Base-by-base conservation (phyloP, 768 basidiomycete genomes). In the Suillus americanus region DNA sequence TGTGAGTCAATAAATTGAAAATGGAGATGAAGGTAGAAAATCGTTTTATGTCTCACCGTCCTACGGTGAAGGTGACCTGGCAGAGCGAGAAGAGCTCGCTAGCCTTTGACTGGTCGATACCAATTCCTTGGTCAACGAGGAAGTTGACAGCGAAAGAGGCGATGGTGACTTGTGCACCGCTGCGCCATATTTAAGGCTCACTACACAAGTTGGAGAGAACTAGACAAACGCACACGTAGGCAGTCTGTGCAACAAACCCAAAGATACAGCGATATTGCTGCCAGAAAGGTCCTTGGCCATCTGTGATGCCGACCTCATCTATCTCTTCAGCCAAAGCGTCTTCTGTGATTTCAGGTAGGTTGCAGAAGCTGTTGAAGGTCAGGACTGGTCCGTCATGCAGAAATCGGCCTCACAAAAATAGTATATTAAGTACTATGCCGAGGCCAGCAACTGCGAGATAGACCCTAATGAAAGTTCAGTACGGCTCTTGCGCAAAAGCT, bases 171-270 rank as follows among this genome's bases (percentile, higher is more conserved):
- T 89, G 87, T 5, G 88, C 86, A 35, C 87, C 88, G 28, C 85
- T 83, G 48, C 40, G n/a, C 13, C 33, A 28, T 30, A 3, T 72
- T 41, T 63, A 38, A 60, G 62, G 50, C 28, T 41, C 6, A 30
- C 40, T 28, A 20, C 12, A 59, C 40, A 41, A 12, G 56, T 9
- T 40, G 16, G 56, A 57, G 53, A 25, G 18, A 40, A 46, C 35
- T 7, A 30, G 14, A 50, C 18, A 5, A 35, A 76, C 86, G 60
- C 76, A 88, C 83, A 84, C 80, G 69, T 89, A 89, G 48, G 81
- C 77, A 50, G 86, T 91, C 73, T 92, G 91, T 23, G 89, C 89
- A 62, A 90, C 82, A 69, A 84, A 90, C 37, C 90, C 90, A 70
- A 90, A 87, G 59, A 91, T 79, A 66, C 89, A 89, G 62, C 85